Percentiles rank a stretch among this genome's conserved stretches.
Conservation (phyloP, 2,329 filamentous ascomycete genomes). For the Paecilomyces variotii region DNA sequence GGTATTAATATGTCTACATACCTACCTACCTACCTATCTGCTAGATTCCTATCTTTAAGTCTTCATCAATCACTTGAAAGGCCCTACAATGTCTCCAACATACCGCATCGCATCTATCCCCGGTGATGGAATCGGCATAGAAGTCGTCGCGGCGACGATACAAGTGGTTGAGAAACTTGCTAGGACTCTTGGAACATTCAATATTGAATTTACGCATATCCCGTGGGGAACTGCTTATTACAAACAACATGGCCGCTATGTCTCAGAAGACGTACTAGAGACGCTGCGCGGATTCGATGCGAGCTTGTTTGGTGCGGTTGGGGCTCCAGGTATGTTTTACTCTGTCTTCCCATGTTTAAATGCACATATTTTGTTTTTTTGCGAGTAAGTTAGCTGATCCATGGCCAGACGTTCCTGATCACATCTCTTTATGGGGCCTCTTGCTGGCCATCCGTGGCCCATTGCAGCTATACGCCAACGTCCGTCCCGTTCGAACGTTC, state of each 20-base stretch:
- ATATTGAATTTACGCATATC: conserved; percentile 37
- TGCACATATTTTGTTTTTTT: background rate
- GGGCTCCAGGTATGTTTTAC: conserved; percentile 40
- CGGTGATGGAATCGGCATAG: conserved; percentile 56
- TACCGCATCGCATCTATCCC: conserved; percentile 54
- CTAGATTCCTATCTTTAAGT: background rate
- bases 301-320: conserved; percentile 58
- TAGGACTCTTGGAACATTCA: conserved; percentile 36
- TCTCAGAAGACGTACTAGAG: conserved; percentile 53
- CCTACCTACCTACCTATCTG: background rate
- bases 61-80: background rate
- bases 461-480: conserved; percentile 62
- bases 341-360: too few species aligned
- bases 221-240: conserved; percentile 37
- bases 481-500: conserved; percentile 57
- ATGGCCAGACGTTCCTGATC: conserved; percentile 12
- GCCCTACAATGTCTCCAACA: background rate
- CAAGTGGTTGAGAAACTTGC: conserved; percentile 40
- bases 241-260: conserved; percentile 58
- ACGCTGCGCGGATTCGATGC: conserved; percentile 54
- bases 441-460: conserved; percentile 60
- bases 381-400: background rate
- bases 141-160: conserved; percentile 53
- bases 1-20: background rate
- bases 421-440: conserved; percentile 38